Evolutionary conservation across 2,329 filamentous ascomycete species (phyloP).

Genomic region (Ophiocordyceps sinensis): DNA sequence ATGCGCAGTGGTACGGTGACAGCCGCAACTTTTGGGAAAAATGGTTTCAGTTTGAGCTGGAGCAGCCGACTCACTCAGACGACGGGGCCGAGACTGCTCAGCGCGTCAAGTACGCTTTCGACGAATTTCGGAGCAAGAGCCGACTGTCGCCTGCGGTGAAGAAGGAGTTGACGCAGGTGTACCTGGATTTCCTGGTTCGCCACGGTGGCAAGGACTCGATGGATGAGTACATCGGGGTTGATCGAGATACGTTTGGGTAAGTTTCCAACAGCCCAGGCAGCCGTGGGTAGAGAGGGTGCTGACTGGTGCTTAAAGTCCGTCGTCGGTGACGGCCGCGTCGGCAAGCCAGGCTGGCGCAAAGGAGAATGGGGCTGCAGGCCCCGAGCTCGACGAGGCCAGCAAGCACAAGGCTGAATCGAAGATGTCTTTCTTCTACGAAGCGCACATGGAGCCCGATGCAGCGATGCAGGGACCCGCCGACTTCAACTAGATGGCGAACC

Average conservation of each 20-base stretch:
- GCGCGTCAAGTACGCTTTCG: slow-evolving; percentile 68
- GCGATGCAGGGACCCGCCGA: slow-evolving; percentile 33
- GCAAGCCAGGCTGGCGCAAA: slow-evolving; percentile 16
- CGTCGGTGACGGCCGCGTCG: slow-evolving; percentile 7
- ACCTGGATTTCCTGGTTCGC: slow-evolving; percentile 74
- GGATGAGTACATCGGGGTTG: slow-evolving; percentile 70
- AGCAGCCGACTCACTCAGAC: slow-evolving; percentile 56
- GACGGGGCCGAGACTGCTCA: slow-evolving; percentile 51
- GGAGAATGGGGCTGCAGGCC: slow-evolving; percentile 27
- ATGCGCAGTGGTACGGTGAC: slow-evolving; percentile 71
- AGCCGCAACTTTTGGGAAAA: slow-evolving; percentile 81
- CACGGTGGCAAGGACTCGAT: slow-evolving; percentile 70
- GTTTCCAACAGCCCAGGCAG: slow-evolving; percentile 10
- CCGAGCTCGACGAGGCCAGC: slow-evolving; percentile 36
- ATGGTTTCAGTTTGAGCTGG: slow-evolving; percentile 79
- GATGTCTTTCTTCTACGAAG: slow-evolving; percentile 38
- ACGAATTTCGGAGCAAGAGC: slow-evolving; percentile 60
- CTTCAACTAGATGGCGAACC: slow-evolving; percentile 31
- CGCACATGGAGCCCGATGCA: slow-evolving; percentile 29
- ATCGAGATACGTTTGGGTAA: slow-evolving; percentile 77
- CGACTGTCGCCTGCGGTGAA: slow-evolving; percentile 52
- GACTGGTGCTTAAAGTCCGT: slow-evolving; percentile 5
- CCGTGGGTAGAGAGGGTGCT: neutral
- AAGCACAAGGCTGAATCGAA: slow-evolving; percentile 34
- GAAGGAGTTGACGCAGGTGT: slow-evolving; percentile 61